Evolutionary conservation across 1,284 basidiomycete species (phyloP).

Genomic region (Pseudozyma tsukubaensis): DNA sequence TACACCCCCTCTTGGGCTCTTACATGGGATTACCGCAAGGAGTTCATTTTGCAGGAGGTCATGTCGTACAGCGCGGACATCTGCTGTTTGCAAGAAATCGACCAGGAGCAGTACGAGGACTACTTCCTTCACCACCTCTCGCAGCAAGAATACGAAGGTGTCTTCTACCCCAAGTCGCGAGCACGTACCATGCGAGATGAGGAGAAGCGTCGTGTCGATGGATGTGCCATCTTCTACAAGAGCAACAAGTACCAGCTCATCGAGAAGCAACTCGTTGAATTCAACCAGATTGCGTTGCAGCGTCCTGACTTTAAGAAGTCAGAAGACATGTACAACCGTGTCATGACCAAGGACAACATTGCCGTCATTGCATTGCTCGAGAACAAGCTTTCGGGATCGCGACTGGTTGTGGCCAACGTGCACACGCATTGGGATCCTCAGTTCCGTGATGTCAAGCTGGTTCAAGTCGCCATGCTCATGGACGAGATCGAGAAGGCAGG

Average conservation of each 20-base stretch:
- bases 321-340: slow-evolving; percentile 99
- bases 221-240: slow-evolving; percentile 97
- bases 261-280: slow-evolving; percentile 94
- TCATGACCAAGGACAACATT: slow-evolving; percentile 94
- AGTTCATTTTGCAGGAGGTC: slow-evolving; percentile 88
- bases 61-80: slow-evolving; percentile 87
- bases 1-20: slow-evolving; percentile 98
- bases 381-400: slow-evolving; percentile 84
- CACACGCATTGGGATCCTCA: slow-evolving; percentile 95
- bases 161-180: slow-evolving; percentile 92
- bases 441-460: slow-evolving; percentile 95
- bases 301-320: slow-evolving; percentile 96
- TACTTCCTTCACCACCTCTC: slow-evolving; percentile 85
- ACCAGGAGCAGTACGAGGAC: slow-evolving; percentile 91
- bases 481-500: slow-evolving; percentile 93
- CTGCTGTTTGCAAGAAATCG: slow-evolving; percentile 90
- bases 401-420: slow-evolving; percentile 88
- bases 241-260: slow-evolving; percentile 85
- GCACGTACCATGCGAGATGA: slow-evolving; percentile 92
- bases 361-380: slow-evolving; percentile 89
- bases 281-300: slow-evolving; percentile 91
- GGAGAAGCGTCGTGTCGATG: slow-evolving; percentile 90
- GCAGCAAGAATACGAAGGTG: slow-evolving; percentile 86
- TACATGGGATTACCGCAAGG: slow-evolving; percentile 92
- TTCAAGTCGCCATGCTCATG: slow-evolving; percentile 89